A percentile compares a stretch with the other conserved stretches of the same genome.
Evolutionary conservation across 768 basidiomycete species (phyloP).

Genomic region (Boletus rex-veris): DNA sequence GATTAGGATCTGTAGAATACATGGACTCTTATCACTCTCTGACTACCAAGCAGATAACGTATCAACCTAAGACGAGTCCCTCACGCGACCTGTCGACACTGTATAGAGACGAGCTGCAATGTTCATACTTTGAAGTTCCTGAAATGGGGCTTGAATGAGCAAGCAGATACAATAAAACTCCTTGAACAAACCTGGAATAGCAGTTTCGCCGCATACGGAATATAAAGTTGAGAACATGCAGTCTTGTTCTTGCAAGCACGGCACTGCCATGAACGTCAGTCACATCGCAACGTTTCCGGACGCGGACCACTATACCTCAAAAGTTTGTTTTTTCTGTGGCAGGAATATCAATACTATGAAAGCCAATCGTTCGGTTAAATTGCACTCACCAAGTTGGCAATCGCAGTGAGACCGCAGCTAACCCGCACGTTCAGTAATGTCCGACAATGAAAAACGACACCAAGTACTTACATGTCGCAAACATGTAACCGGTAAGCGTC

Average conservation of each 20-base stretch:
- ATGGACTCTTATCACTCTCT: slow-evolving; percentile 14
- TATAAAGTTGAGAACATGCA: slow-evolving; percentile 84
- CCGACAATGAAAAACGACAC: not conserved
- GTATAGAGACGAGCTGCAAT: slow-evolving; percentile 86
- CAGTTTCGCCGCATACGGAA: slow-evolving; percentile 96
- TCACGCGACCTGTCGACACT: slow-evolving; percentile 80
- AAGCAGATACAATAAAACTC: not conserved
- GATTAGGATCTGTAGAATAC: slow-evolving; percentile 37
- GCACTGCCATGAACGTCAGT: slow-evolving; percentile 45
- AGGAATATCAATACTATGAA: slow-evolving; percentile 10
- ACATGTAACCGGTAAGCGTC: slow-evolving; percentile 93
- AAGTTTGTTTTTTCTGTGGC: slow-evolving; percentile 90
- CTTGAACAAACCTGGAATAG: slow-evolving; percentile 76
- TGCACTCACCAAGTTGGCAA: slow-evolving; percentile 84
- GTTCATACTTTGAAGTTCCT: slow-evolving; percentile 96
- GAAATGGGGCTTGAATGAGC: slow-evolving; percentile 1
- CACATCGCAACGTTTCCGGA: not conserved
- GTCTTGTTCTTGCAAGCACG: slow-evolving; percentile 98
- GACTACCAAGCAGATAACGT: not conserved
- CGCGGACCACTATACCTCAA: slow-evolving; percentile 55
- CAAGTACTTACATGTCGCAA: slow-evolving; percentile 81
- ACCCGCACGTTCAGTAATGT: slow-evolving; percentile 7
- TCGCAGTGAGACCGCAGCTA: slow-evolving; percentile 93
- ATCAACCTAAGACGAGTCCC: slow-evolving; percentile 43
- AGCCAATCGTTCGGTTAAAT: not conserved